Conservation (phyloP, 2,329 filamentous ascomycete species). For the Scorias spongiosa region DNA sequence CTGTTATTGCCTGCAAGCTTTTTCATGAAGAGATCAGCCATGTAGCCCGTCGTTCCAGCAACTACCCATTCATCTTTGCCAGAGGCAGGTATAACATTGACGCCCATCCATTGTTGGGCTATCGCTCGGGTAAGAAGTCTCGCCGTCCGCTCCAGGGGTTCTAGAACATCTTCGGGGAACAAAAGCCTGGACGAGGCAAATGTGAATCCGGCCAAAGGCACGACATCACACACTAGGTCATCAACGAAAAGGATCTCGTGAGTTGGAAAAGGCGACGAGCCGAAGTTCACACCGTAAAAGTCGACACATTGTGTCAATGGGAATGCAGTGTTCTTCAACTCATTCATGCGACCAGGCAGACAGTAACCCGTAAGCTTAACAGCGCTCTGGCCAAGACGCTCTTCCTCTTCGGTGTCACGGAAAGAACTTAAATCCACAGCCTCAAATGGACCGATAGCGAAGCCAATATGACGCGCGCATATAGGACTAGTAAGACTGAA, state of each 20-base stretch:
- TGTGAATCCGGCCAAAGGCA: conserved; percentile 67
- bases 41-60: conserved; percentile 81
- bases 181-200: conserved; percentile 77
- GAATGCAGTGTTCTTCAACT: conserved; percentile 74
- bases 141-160: conserved; percentile 69
- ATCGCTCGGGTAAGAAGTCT: conserved; percentile 68
- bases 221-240: conserved; percentile 61
- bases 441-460: conserved; percentile 89
- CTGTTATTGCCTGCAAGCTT: conserved; percentile 88
- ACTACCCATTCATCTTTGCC: conserved; percentile 76
- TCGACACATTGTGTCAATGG: conserved; percentile 81
- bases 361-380: conserved; percentile 86
- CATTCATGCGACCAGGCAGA: conserved; percentile 64
- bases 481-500: conserved; percentile 65
- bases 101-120: conserved; percentile 85
- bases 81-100: conserved; percentile 76
- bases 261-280: conserved; percentile 77
- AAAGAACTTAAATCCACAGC: conserved; percentile 73
- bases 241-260: conserved; percentile 94
- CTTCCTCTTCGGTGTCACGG: conserved; percentile 79
- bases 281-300: conserved; percentile 75
- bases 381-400: conserved; percentile 75
- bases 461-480: conserved; percentile 78
- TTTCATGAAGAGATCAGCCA: conserved; percentile 86
- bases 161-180: conserved; percentile 71